Conservation (phyloP, 306 rosid species). For the Adenanthera pavonina region DNA sequence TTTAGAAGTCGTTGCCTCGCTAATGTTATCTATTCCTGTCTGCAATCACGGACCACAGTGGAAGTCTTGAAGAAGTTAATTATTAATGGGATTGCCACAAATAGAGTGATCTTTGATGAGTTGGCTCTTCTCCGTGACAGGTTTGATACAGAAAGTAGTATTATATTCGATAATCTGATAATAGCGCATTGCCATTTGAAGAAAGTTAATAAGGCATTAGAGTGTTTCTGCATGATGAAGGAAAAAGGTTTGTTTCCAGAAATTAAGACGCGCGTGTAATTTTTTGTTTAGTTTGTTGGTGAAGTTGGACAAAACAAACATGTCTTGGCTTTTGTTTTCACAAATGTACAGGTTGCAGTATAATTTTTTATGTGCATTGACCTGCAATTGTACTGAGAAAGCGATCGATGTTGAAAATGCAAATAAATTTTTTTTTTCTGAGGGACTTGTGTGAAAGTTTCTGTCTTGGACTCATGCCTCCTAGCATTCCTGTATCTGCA, state of each 20-base stretch:
- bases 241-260: not conserved
- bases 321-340: not conserved
- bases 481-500: not conserved
- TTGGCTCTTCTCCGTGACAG: not conserved
- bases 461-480: not conserved
- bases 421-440: not conserved
- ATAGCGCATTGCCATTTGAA: not conserved
- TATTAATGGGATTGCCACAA: not conserved
- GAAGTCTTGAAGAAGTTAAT: not conserved
- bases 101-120: not conserved
- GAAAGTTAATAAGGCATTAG: not conserved
- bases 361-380: no score
- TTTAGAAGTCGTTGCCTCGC: not conserved
- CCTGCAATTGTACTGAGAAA: no score
- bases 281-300: not conserved
- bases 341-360: not conserved
- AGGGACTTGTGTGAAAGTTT: no score
- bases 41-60: not conserved
- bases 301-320: not conserved
- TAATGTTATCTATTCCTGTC: not conserved
- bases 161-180: not conserved
- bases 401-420: not conserved
- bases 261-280: not conserved
- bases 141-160: not conserved
- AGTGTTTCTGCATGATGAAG: not conserved